These are phyloP conservation scores for Fusarium lyarnte DNA, from an alignment of 2,329 filamentous ascomycete species.

Conservation along the genomic window DNA sequence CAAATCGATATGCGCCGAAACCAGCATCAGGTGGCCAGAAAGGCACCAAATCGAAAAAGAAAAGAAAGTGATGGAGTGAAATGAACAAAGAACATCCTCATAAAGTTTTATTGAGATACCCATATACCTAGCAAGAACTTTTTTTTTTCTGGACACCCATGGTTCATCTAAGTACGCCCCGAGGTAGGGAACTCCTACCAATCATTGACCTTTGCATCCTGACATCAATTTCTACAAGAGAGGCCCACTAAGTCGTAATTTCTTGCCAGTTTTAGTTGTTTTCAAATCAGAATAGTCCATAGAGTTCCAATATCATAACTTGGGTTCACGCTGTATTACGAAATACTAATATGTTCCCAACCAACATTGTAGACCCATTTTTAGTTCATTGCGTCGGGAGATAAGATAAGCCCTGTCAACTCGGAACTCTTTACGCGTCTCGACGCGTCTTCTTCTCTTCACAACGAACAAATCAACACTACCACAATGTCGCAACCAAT, in stretches of 20 bases:
- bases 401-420: conserved; percentile 20
- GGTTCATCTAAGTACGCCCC: not conserved
- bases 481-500: conserved; percentile 55
- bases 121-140: conserved; percentile 5
- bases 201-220: not conserved
- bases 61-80: conserved; percentile 46
- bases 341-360: not conserved
- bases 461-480: not conserved
- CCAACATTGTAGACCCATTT: not conserved
- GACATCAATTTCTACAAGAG: not conserved
- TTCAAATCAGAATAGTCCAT: not conserved
- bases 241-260: not conserved
- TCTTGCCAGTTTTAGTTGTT: not conserved
- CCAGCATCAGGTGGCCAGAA: conserved; percentile 39
- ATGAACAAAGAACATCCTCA: not conserved
- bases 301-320: not conserved
- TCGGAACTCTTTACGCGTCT: conserved; percentile 35
- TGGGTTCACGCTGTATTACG: not conserved
- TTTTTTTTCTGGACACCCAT: not conserved
- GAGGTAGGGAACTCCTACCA: not conserved
- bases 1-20: conserved; percentile 68
- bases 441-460: conserved; percentile 28
- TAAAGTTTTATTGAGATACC: conserved; percentile 32
- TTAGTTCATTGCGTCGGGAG: not conserved
- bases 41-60: conserved; percentile 55